Evolutionary conservation across 441 rosid species (phyloP).

Genomic region (Capsella rubella): DNA sequence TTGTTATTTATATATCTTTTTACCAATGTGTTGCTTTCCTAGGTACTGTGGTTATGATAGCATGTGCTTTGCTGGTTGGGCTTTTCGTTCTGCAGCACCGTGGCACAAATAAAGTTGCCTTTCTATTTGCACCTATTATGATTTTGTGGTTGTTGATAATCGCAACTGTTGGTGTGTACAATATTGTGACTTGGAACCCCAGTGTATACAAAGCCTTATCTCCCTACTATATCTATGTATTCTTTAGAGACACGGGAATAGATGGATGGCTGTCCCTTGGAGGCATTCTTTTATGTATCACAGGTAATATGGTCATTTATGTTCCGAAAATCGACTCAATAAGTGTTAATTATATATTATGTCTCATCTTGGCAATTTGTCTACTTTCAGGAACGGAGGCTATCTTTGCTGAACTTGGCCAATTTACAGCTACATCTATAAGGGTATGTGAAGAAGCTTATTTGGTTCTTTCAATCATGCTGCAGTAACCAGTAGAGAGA

Average conservation of each 20-base stretch:
- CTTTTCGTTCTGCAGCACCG: slow-evolving; percentile 90
- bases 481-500: slow-evolving; percentile 12
- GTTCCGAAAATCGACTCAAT: slow-evolving; percentile 1
- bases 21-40: slow-evolving; percentile 28
- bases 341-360: slow-evolving; percentile 2
- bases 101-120: slow-evolving; percentile 76
- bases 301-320: slow-evolving; percentile 57
- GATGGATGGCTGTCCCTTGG: slow-evolving; percentile 91
- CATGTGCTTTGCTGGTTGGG: slow-evolving; percentile 74
- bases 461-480: slow-evolving; percentile 3
- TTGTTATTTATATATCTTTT: slow-evolving; percentile 20
- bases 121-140: slow-evolving; percentile 78
- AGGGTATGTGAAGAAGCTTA: slow-evolving; percentile 56
- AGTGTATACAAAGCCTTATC: slow-evolving; percentile 77
- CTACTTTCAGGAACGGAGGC: slow-evolving; percentile 82
- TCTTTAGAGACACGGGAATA: slow-evolving; percentile 70
- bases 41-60: slow-evolving; percentile 79
- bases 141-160: slow-evolving; percentile 77
- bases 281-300: slow-evolving; percentile 78
- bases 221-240: slow-evolving; percentile 73
- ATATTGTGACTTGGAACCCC: slow-evolving; percentile 81
- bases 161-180: slow-evolving; percentile 73
- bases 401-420: slow-evolving; percentile 82
- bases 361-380: slow-evolving; percentile 42
- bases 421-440: slow-evolving; percentile 74